Evolutionary conservation across 164 flowering plant genomes (phyloP).

Genomic region (Taxillus chinensis): DNA sequence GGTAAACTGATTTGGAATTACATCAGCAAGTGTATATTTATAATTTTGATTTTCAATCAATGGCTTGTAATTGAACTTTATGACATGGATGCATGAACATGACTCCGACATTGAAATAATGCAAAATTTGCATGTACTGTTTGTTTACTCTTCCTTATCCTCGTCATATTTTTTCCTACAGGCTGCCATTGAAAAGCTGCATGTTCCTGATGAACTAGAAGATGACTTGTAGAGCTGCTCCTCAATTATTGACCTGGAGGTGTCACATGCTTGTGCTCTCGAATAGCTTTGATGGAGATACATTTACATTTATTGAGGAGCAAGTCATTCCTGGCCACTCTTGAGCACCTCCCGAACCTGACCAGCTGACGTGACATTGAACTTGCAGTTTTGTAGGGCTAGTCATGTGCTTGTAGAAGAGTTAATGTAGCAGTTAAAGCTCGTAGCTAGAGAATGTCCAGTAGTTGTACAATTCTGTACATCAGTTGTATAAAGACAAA

Average conservation of each 20-base stretch:
- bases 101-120: no score
- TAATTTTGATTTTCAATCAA: no score
- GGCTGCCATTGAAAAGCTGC: constrained; percentile 92
- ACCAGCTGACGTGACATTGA: constrained; percentile 3
- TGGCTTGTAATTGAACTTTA: no score
- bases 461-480: no score
- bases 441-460: no score
- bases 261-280: constrained; percentile 25
- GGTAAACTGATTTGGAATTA: no score
- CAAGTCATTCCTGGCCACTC: neutral
- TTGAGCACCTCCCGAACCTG: constrained; percentile 3
- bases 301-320: neutral
- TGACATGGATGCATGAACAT: no score
- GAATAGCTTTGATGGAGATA: constrained; percentile 1
- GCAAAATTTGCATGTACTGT: no score
- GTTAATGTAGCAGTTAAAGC: no score
- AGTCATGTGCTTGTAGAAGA: neutral
- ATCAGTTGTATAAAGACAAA: no score
- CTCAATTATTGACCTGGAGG: constrained; percentile 5
- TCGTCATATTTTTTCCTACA: constrained; percentile 18
- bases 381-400: constrained; percentile 17
- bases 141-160: no score
- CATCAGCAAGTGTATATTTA: no score
- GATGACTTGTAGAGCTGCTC: constrained; percentile 32
- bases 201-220: constrained; percentile 81